Evolutionary conservation across 768 basidiomycete species (phyloP), one percentile per base, ranked within the genome.

Genomic region (Rhodotorula taiwanensis): DNA sequence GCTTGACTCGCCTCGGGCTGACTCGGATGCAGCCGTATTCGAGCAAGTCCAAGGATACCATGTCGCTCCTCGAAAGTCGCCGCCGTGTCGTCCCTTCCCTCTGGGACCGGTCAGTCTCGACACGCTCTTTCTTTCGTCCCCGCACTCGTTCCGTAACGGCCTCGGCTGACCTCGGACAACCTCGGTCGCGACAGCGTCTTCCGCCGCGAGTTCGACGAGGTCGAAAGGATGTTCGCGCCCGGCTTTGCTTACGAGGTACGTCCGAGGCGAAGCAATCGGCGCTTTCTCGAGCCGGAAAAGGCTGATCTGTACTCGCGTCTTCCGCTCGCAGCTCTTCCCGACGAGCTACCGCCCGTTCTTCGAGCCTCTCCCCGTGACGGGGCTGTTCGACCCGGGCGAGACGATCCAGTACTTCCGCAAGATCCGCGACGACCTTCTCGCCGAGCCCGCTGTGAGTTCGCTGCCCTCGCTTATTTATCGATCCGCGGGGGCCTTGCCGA

Each of bases 381-480:
- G 50, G 16, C 31, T 52, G 15, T 52, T 52, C 28, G 50, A 36
- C 33, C 21, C 20, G 8, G 15, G 8, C 50, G 34, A 52, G 34
- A 52, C 50, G 50, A 2, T 52, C 34, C 13, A 36, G 23, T 52
- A 52, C 34, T 52, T 52, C 50, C 34, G 36, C 21, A 15, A 21
- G 5, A 52, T 52, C 34, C 50, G 50, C 34, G 50, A 52, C 21
- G 36, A 52, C 33, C 34, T 52, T 14, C 50, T 52, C 33, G n/a
- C 34, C 10, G 50, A 52, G 16, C 33, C 50, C 5, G 36, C 31
- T 31, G 50, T 25, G n/a, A 25, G 28, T 20, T 13, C 47, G 28
- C 23, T 18, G 47, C 13, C 30, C 11, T 6, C 6, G 5, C 27
- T n/a, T n/a, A n/a, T n/a, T n/a, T n/a, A n/a, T n/a, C n/a, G n/a